Percentiles rank a stretch among this genome's conserved stretches.
These are phyloP conservation scores for Amborella trichopoda DNA, from an alignment of 164 flowering plant genomes.

Conservation along the genomic window DNA sequence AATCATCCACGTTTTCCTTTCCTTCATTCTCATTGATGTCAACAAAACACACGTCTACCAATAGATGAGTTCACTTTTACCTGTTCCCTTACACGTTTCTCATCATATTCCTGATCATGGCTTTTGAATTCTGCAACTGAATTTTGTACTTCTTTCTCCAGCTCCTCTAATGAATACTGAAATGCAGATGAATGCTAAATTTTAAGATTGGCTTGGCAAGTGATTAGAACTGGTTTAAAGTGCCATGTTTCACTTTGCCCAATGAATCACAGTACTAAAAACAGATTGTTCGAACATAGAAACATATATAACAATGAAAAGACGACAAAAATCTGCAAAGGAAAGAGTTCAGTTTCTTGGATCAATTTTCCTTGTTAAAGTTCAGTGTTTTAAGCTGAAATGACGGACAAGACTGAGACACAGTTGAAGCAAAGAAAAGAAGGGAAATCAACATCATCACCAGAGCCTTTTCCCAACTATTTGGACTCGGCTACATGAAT, in stretches of 20 bases:
- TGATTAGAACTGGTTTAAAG: neutral
- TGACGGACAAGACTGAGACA: too few species aligned
- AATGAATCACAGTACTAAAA: neutral
- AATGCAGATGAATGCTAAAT: too few species aligned
- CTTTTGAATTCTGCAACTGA: constrained; percentile 66
- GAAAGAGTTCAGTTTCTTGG: neutral
- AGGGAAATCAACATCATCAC: too few species aligned
- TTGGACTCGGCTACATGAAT: too few species aligned
- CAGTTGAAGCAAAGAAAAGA: too few species aligned
- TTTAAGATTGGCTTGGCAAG: too few species aligned
- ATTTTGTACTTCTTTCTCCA: constrained; percentile 77
- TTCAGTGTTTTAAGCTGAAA: too few species aligned
- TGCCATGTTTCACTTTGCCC: neutral
- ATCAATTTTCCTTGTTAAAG: neutral
- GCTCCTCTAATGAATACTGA: constrained; percentile 70
- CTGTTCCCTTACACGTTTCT: constrained; percentile 30
- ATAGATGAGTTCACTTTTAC: constrained; percentile 15
- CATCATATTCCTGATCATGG: constrained; percentile 56
- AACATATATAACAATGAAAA: neutral
- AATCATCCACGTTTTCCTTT: neutral
- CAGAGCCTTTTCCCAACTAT: too few species aligned
- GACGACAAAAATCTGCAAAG: neutral
- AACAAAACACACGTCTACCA: neutral
- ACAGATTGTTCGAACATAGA: neutral
- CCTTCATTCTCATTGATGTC: neutral